Evolutionary conservation across 1,284 basidiomycete species (phyloP).

Genomic region (Hemileia vastatrix): DNA sequence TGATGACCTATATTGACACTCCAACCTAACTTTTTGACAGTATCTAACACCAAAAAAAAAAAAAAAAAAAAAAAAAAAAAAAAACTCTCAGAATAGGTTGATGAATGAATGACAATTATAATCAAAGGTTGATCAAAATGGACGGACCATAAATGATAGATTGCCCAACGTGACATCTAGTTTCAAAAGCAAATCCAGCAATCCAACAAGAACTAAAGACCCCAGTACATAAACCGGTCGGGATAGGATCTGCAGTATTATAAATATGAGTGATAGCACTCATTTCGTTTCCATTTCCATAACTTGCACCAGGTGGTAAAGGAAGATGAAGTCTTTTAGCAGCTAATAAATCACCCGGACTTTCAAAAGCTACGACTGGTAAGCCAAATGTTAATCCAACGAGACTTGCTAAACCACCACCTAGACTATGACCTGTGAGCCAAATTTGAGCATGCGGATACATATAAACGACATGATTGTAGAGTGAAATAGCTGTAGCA

Average conservation of each 20-base stretch:
- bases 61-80: no score
- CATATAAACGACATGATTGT: constrained; percentile 77
- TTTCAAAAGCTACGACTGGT: constrained; percentile 79
- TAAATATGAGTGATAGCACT: constrained; percentile 57
- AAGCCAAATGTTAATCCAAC: constrained; percentile 84
- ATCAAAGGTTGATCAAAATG: no score
- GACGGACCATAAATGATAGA: no score
- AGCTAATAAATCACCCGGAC: constrained; percentile 80
- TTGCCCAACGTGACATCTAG: no score
- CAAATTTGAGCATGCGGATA: constrained; percentile 87
- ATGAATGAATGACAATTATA: not conserved
- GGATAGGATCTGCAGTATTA: constrained; percentile 69
- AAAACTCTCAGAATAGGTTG: no score
- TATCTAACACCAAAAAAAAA: constrained; percentile 10
- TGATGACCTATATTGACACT: constrained; percentile 18
- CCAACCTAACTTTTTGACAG: constrained; percentile 18
- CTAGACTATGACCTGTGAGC: constrained; percentile 82
- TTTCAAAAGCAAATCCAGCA: no score
- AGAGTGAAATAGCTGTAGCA: constrained; percentile 54
- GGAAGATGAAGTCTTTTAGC: constrained; percentile 78
- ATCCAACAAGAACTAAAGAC: no score
- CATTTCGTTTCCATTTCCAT: no score
- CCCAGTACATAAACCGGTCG: no score
- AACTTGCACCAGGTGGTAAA: constrained; percentile 47
- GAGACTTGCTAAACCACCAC: constrained; percentile 74